phyloP scores from a whole-genome alignment of 495 filamentous ascomycete species.

The Echria macrotheca region DNA sequence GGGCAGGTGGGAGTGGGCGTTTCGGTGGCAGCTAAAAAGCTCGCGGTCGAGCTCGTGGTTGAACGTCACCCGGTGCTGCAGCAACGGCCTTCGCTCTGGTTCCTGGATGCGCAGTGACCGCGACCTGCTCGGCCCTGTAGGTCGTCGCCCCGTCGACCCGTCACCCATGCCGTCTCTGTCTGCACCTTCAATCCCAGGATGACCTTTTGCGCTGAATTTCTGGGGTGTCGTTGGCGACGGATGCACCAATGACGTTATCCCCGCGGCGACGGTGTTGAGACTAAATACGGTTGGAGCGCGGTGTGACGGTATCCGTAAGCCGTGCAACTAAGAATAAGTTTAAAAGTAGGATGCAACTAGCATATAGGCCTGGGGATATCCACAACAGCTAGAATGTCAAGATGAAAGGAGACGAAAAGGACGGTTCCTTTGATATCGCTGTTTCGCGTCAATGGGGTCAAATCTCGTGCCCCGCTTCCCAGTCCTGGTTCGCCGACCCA shows the following conservation, averaged over 20 bases:
- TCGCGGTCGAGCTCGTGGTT: conserved; percentile 22
- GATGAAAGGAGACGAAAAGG: no score
- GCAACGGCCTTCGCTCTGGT: conserved; percentile 26
- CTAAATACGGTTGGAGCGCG: no score
- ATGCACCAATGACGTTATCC: no score
- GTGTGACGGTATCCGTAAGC: no score
- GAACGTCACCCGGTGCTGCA: conserved; percentile 22
- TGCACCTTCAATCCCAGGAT: not conserved
- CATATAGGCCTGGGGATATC: no score
- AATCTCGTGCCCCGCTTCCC: not conserved
- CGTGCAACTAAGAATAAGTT: no score
- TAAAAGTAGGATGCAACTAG: no score
- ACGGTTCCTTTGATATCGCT: not conserved
- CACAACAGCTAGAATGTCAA: no score
- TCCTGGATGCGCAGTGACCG: conserved; percentile 27
- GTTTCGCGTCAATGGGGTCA: not conserved
- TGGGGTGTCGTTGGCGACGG: no score
- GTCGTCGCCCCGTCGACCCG: conserved; percentile 1
- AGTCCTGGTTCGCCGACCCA: not conserved
- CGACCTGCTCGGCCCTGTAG: conserved; percentile 1
- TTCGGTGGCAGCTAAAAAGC: conserved; percentile 20
- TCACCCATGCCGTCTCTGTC: conserved; percentile 9
- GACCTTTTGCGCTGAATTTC: no score
- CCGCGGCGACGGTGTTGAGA: no score
- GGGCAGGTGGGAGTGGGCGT: conserved; percentile 38